Conservation (phyloP, 1,139 yeast genomes). For the Maudiozyma humilis region DNA sequence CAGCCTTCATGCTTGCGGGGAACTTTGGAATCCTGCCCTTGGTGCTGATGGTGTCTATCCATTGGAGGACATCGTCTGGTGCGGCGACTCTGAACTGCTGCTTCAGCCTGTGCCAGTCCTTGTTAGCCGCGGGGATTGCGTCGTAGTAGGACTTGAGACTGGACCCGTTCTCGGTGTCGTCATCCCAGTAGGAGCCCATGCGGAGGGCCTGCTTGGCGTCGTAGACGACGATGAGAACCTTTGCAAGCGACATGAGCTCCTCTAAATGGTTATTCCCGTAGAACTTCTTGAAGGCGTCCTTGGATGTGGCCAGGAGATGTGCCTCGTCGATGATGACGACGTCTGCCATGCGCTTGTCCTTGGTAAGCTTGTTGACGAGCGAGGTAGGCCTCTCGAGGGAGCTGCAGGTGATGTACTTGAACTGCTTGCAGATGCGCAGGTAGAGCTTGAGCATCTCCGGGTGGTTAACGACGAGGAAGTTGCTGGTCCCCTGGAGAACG, state of each 20-base stretch:
- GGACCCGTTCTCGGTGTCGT: constrained; percentile 27
- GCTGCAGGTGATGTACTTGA: constrained; percentile 31
- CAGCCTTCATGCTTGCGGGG: constrained; percentile 19
- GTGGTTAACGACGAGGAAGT: constrained; percentile 36
- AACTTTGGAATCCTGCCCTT: constrained; percentile 27
- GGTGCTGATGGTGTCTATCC: constrained; percentile 35
- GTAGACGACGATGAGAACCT: constrained; percentile 34
- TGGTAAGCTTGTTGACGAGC: constrained; percentile 31
- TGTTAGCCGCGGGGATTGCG: constrained; percentile 11
- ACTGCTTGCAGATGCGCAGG: constrained; percentile 32
- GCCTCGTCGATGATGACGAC: constrained; percentile 38
- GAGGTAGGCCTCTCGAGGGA: constrained; percentile 38
- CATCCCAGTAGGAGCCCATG: constrained; percentile 39
- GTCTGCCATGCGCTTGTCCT: constrained; percentile 26
- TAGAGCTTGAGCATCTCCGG: constrained; percentile 39
- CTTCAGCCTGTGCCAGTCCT: constrained; percentile 26
- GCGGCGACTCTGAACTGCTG: constrained; percentile 37
- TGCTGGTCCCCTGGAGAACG: constrained; percentile 25
- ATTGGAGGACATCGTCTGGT: constrained; percentile 33
- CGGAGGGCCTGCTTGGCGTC: constrained; percentile 38
- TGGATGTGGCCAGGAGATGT: constrained; percentile 35
- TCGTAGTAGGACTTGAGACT: constrained; percentile 19
- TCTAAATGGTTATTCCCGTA: constrained; percentile 36
- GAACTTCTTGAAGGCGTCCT: constrained; percentile 37
- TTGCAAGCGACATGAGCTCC: constrained; percentile 33